Conservation (phyloP, 164 flowering plant genomes). For the Vitis vinifera region ASM3070453v1 NC_081809.1:8432501-8433000, state of each 20-base stretch:
- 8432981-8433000: conserved; percentile 2
- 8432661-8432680: background rate
- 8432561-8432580: background rate
- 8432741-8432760: too few relatives aligned
- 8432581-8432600: background rate
- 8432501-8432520: background rate
- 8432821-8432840: too few relatives aligned
- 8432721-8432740: background rate
- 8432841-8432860: too few relatives aligned
- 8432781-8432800: background rate
- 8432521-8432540: background rate
- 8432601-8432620: background rate
- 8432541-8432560: background rate
- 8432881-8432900: background rate
- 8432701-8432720: background rate
- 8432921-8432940: background rate
- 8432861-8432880: too few relatives aligned
- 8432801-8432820: too few relatives aligned
- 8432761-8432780: background rate
- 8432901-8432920: too few relatives aligned
- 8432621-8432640: background rate
- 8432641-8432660: background rate
- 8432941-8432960: background rate
- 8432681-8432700: background rate
- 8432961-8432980: background rate